phyloP scores from a whole-genome alignment of 495 filamentous ascomycete genomes.

The Talaromyces thailandensis region DNA sequence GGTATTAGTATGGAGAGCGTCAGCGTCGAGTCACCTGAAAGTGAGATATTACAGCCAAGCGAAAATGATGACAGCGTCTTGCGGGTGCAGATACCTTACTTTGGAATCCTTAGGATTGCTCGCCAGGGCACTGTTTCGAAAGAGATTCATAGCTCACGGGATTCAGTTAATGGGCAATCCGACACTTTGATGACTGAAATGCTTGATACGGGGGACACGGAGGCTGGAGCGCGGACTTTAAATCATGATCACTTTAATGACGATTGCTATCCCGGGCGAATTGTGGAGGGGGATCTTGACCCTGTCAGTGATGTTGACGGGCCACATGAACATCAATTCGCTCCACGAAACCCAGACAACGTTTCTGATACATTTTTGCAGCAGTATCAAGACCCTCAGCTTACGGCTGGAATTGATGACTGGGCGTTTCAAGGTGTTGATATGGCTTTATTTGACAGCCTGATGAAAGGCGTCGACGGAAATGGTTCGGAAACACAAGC shows the following conservation, averaged over 20 bases:
- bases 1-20: constrained; percentile 7
- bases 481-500: too few relatives aligned
- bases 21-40: constrained; percentile 9
- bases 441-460: constrained; percentile 18
- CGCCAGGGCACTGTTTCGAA: constrained; percentile 5
- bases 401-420: constrained; percentile 11
- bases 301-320: background rate
- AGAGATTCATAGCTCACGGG: too few relatives aligned
- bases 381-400: background rate
- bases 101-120: constrained; percentile 18
- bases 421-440: constrained; percentile 22
- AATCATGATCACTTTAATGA: too few relatives aligned
- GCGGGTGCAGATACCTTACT: constrained; percentile 24
- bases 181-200: background rate
- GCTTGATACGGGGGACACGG: too few relatives aligned
- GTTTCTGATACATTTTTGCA: background rate
- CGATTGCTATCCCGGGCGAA: too few relatives aligned
- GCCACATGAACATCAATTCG: background rate
- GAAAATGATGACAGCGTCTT: constrained; percentile 9
- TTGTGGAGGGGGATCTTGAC: too few relatives aligned
- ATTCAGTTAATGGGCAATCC: too few relatives aligned
- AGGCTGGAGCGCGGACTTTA: too few relatives aligned
- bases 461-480: constrained; percentile 12
- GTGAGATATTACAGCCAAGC: background rate
- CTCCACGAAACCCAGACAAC: background rate